Conservation (phyloP, 2,329 filamentous ascomycete genomes). For the Cadophora gregata region DNA sequence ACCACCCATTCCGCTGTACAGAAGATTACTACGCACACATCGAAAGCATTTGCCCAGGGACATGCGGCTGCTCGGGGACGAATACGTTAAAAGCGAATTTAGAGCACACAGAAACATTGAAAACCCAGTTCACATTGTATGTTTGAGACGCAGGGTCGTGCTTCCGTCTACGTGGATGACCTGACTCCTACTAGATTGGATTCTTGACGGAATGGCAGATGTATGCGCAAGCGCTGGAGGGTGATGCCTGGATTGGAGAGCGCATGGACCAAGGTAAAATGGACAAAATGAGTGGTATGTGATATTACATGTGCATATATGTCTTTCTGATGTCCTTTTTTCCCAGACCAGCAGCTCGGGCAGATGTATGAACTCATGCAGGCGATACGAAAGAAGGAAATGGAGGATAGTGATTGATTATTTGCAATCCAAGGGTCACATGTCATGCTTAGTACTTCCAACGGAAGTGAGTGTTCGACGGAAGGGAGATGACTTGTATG, state of each 20-base stretch:
- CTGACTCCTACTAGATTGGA: slow-evolving; percentile 69
- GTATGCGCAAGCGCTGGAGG: slow-evolving; percentile 92
- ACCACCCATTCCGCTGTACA: slow-evolving; percentile 76
- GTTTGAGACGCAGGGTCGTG: slow-evolving; percentile 37
- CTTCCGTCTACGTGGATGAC: slow-evolving; percentile 23
- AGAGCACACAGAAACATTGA: slow-evolving; percentile 82
- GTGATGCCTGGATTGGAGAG: slow-evolving; percentile 82
- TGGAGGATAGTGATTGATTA: slow-evolving; percentile 31
- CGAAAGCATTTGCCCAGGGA: slow-evolving; percentile 77
- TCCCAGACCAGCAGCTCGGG: slow-evolving; percentile 83
- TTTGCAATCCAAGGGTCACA: too few species aligned
- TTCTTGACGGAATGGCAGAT: slow-evolving; percentile 97
- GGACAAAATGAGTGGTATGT: slow-evolving; percentile 90
- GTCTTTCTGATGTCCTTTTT: slow-evolving; percentile 2
- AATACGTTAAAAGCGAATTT: slow-evolving; percentile 94
- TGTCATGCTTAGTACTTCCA: too few species aligned
- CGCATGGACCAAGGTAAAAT: slow-evolving; percentile 84
- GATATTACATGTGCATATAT: neutral
- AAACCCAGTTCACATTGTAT: slow-evolving; percentile 88
- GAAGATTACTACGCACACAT: slow-evolving; percentile 85
- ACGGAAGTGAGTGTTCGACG: too few species aligned
- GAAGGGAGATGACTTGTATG: too few species aligned
- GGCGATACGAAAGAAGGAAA: slow-evolving; percentile 62
- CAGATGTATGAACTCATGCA: slow-evolving; percentile 96
- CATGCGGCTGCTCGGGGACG: slow-evolving; percentile 83